phyloP scores from a whole-genome alignment of 306 rosid species.

The Bauhinia variegata region DNA sequence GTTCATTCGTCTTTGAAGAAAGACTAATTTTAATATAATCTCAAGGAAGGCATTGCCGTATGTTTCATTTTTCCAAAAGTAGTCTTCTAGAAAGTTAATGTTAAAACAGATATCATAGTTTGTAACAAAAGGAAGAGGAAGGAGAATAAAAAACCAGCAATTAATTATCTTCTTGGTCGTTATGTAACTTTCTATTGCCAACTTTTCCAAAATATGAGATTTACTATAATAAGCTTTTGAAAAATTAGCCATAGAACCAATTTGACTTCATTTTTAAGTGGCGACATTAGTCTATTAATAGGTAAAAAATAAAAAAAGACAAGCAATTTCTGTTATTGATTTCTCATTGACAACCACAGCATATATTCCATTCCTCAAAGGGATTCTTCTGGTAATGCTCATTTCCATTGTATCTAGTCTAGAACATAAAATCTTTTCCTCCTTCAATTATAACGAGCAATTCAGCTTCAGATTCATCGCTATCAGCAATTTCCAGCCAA shows the following conservation, averaged over 20 bases:
- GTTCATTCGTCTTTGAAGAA: slow-evolving; percentile 1
- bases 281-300: slow-evolving; percentile 43
- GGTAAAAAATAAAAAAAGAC: slow-evolving; percentile 27
- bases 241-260: slow-evolving; percentile 31
- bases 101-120: neutral
- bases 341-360: slow-evolving; percentile 41
- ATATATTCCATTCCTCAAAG: slow-evolving; percentile 29
- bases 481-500: neutral
- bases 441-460: neutral
- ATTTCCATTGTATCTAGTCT: neutral
- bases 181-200: neutral
- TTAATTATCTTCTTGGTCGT: neutral
- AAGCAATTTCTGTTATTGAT: slow-evolving; percentile 32
- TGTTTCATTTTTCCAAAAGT: too few relatives aligned
- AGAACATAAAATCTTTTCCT: too few relatives aligned
- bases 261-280: slow-evolving; percentile 26
- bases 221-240: slow-evolving; percentile 35
- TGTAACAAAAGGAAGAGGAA: neutral
- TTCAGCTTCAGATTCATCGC: neutral
- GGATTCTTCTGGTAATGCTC: neutral
- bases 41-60: neutral
- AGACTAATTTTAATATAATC: too few relatives aligned
- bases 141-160: slow-evolving; percentile 5
- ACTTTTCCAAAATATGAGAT: slow-evolving; percentile 20
- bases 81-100: neutral